Evolutionary conservation across 192 early-diverging fungal species (phyloP).

Genomic region (Podila epigama): DNA sequence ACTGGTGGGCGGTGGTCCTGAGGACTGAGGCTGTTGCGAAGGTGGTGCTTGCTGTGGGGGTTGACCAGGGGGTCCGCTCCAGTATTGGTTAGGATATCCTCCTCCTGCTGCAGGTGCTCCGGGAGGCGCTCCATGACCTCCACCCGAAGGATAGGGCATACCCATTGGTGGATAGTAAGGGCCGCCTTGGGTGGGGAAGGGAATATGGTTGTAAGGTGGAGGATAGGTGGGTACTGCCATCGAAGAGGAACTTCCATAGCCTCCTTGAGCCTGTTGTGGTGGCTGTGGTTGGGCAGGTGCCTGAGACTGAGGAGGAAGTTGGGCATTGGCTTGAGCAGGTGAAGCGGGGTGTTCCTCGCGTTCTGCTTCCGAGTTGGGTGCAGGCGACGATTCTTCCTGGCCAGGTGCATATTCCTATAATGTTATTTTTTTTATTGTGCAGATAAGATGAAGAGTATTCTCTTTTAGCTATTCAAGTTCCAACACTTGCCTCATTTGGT

Average conservation of each 20-base stretch:
- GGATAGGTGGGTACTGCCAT: background rate
- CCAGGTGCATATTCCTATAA: slow-evolving; percentile 2
- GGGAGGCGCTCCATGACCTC: background rate
- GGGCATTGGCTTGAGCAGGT: background rate
- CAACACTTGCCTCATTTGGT: too few relatives aligned
- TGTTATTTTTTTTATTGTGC: too few relatives aligned
- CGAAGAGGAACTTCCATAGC: background rate
- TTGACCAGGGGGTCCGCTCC: background rate
- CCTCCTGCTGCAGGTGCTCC: background rate
- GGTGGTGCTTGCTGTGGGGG: background rate
- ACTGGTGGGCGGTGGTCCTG: background rate
- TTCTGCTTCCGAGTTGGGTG: slow-evolving; percentile 13
- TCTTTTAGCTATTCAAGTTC: too few relatives aligned
- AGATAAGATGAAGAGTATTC: too few relatives aligned
- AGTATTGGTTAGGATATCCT: background rate
- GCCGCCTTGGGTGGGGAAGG: background rate
- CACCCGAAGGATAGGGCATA: background rate
- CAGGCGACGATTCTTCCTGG: slow-evolving; percentile 2
- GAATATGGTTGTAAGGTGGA: background rate
- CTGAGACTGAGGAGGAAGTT: background rate
- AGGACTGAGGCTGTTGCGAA: background rate
- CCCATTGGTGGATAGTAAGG: background rate
- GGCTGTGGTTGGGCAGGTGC: background rate
- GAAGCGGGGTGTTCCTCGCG: slow-evolving; percentile 11
- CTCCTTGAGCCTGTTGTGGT: background rate